Evolutionary conservation across 1,139 yeast species (phyloP), one percentile per base, ranked within the genome.

Genomic region (Zygoascus sp.): DNA sequence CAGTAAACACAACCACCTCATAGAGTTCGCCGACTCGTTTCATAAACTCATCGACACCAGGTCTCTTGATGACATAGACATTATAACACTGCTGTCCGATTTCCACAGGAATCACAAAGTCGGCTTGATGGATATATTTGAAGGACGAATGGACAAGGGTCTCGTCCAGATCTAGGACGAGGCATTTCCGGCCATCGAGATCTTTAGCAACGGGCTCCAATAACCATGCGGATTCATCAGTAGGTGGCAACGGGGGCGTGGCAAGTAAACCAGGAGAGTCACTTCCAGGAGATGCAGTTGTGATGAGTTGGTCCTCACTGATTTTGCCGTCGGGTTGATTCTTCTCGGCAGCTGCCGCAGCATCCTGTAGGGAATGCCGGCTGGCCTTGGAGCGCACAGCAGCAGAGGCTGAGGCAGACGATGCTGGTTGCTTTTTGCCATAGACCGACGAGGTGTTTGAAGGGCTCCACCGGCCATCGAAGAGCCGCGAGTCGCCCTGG

Each of bases 1-100:
- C 98, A 0, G 99, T 92, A 64, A 92, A 92, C 4, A 92, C 96
- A 32, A 94, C 98, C 51, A 92, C 95, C 67, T 92, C 99, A 63
- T 75, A 92, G 62, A 90, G 67, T 63, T 87, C 76, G 21, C 97
- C 96, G 42, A 92, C 96, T 54, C 79, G 76, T 55, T 71, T 73
- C 72, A 92, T 74, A 61, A 94, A 92, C 62, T 87, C 95, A 66
- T 92, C 98, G 44, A 94, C 98, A 0, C 98, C 98, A 0, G 99
- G 99, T 59, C 99, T 78, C 63, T 94, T 92, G 50, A 90, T 88
- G 27, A 92, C 98, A 64, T 89, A 92, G 42, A 92, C 98, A 61
- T 88, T 94, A 66, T 94, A 97, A 27, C 83, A 76, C 65, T 86
- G 94, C 59, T 83, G 83, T 61, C 92, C 97, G 53, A 92, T 92